phyloP scores from a whole-genome alignment of 495 filamentous ascomycete genomes.

The Hamigera avellanea region DNA sequence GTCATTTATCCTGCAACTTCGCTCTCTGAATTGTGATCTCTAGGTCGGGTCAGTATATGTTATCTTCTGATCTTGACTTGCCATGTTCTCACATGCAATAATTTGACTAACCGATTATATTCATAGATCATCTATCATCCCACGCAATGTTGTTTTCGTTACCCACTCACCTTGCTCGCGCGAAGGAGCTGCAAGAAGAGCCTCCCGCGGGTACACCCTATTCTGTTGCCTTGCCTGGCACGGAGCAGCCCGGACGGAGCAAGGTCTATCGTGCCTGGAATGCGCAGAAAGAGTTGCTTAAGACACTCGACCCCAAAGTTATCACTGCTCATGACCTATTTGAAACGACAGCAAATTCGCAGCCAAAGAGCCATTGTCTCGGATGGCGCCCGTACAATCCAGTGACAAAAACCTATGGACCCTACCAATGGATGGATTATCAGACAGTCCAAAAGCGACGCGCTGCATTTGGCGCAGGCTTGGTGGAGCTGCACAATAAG shows the following conservation, averaged over 20 bases:
- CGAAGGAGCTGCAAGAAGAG: slow-evolving; percentile 27
- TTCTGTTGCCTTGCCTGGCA: slow-evolving; percentile 58
- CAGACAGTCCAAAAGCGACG: slow-evolving; percentile 66
- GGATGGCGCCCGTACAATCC: slow-evolving; percentile 75
- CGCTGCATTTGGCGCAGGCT: slow-evolving; percentile 74
- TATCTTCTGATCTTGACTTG: no score
- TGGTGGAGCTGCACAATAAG: slow-evolving; percentile 70
- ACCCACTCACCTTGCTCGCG: slow-evolving; percentile 28
- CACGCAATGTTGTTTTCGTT: slow-evolving; percentile 29
- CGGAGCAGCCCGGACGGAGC: slow-evolving; percentile 59
- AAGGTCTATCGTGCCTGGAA: slow-evolving; percentile 77
- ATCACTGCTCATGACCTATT: slow-evolving; percentile 73
- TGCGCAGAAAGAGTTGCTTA: slow-evolving; percentile 56
- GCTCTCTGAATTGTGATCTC: no score
- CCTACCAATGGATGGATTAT: slow-evolving; percentile 79
- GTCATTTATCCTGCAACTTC: no score
- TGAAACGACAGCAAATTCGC: slow-evolving; percentile 52
- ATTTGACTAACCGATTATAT: no score
- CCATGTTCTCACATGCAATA: no score
- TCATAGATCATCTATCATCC: no score
- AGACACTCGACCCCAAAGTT: slow-evolving; percentile 61
- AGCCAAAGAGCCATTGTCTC: slow-evolving; percentile 54
- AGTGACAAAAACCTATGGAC: slow-evolving; percentile 60
- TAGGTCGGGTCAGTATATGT: no score
- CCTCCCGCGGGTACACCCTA: slow-evolving; percentile 36